Percentiles rank a stretch among this genome's conserved stretches.
Conservation (phyloP, 345 rosid genomes). For the Anastatica hierochuntica region DNA sequence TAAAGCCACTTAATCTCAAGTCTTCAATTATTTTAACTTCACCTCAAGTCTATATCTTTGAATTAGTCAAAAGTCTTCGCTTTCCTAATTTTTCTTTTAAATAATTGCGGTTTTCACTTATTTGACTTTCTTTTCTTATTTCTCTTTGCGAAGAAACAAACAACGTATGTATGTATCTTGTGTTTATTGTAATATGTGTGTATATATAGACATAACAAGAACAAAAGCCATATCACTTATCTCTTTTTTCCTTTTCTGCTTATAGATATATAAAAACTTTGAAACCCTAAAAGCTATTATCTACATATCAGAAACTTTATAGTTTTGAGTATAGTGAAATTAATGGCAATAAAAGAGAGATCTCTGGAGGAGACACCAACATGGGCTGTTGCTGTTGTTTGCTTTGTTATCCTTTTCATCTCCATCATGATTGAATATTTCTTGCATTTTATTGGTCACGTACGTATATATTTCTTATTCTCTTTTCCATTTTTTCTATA, state of each 20-base stretch:
- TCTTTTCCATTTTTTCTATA: too few species aligned
- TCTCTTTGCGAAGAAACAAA: too few species aligned
- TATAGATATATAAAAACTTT: constrained; percentile 10
- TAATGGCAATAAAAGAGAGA: constrained; percentile 32
- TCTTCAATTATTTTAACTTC: too few species aligned
- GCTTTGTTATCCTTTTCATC: constrained; percentile 51
- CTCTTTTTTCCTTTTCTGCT: neutral
- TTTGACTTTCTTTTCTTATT: constrained; percentile 18
- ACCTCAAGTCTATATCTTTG: constrained; percentile 9
- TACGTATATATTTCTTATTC: constrained; percentile 1
- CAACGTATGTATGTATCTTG: too few species aligned
- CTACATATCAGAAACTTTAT: neutral
- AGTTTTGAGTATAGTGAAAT: neutral
- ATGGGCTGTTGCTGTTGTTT: constrained; percentile 89
- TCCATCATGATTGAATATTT: constrained; percentile 64
- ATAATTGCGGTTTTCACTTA: constrained; percentile 14
- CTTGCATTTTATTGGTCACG: constrained; percentile 53
- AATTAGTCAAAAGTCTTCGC: constrained; percentile 23
- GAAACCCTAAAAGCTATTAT: constrained; percentile 1
- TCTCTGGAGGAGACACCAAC: constrained; percentile 66
- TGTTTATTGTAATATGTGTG: neutral
- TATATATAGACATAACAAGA: constrained; percentile 4
- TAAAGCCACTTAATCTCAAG: neutral
- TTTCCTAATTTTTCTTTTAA: neutral
- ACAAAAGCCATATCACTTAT: constrained; percentile 13